phyloP scores from a whole-genome alignment of 192 early-diverging fungal species.

The Gonapodya sp. region DNA sequence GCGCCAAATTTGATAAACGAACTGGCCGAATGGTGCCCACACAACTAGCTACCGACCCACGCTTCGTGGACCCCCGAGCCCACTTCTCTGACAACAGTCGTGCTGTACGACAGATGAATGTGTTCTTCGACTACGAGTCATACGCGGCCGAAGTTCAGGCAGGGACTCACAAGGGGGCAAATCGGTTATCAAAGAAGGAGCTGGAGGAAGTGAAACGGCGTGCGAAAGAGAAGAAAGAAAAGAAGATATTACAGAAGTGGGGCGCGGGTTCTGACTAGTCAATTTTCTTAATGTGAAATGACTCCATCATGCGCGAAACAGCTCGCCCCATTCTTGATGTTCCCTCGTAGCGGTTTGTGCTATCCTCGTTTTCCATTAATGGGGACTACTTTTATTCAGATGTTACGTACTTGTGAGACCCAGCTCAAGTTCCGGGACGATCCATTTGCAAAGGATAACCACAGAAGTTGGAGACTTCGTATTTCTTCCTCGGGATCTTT shows the following conservation, averaged over 20 bases:
- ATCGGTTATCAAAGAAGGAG: conserved; percentile 7
- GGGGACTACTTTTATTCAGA: too few species aligned
- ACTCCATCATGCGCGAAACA: too few species aligned
- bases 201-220: neutral
- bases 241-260: neutral
- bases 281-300: too few species aligned
- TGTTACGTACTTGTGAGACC: too few species aligned
- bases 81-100: neutral
- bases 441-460: too few species aligned
- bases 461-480: too few species aligned
- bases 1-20: neutral
- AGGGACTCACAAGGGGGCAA: neutral
- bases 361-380: too few species aligned
- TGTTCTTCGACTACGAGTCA: conserved; percentile 10
- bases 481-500: too few species aligned
- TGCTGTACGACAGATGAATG: conserved; percentile 7
- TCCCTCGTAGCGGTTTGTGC: too few species aligned
- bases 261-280: neutral
- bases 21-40: neutral
- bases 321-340: too few species aligned
- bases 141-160: neutral
- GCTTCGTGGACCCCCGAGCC: conserved; percentile 1
- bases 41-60: neutral
- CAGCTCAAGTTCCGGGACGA: too few species aligned
- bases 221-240: neutral